These are phyloP conservation scores for Candida nitratophila DNA, from an alignment of 805 yeast genomes.

Conservation along the genomic window DNA sequence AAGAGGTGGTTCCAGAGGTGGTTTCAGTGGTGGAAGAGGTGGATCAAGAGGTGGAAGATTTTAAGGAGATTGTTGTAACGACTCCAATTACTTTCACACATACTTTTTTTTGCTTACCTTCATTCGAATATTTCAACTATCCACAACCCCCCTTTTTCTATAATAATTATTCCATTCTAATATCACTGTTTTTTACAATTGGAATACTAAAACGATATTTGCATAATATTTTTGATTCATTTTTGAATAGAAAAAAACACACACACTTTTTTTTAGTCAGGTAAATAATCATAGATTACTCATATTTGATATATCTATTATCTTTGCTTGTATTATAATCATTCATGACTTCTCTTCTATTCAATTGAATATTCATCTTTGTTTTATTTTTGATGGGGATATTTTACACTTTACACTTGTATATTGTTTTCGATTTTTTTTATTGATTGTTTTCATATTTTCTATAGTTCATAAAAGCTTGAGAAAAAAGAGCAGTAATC, in stretches of 20 bases:
- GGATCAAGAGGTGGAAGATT: background rate
- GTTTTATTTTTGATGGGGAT: background rate
- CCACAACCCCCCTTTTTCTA: too few relatives aligned
- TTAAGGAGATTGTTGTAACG: background rate
- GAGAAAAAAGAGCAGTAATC: background rate
- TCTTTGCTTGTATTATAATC: background rate
- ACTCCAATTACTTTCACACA: too few relatives aligned
- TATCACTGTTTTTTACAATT: too few relatives aligned
- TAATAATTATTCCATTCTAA: too few relatives aligned
- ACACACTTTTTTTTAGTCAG: too few relatives aligned
- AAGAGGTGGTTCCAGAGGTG: conserved; percentile 1
- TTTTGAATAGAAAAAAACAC: too few relatives aligned
- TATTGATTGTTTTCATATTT: background rate
- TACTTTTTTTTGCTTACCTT: too few relatives aligned
- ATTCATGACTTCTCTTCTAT: background rate
- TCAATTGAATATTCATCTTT: background rate
- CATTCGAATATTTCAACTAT: too few relatives aligned
- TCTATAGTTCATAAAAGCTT: background rate
- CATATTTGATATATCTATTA: background rate
- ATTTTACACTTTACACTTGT: background rate
- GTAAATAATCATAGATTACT: too few relatives aligned
- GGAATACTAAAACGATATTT: too few relatives aligned
- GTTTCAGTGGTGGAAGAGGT: background rate
- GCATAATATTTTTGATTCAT: too few relatives aligned
- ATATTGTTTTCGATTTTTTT: background rate